Conservation (phyloP, 768 basidiomycete species). For the Hydnomerulius pinastri region DNA sequence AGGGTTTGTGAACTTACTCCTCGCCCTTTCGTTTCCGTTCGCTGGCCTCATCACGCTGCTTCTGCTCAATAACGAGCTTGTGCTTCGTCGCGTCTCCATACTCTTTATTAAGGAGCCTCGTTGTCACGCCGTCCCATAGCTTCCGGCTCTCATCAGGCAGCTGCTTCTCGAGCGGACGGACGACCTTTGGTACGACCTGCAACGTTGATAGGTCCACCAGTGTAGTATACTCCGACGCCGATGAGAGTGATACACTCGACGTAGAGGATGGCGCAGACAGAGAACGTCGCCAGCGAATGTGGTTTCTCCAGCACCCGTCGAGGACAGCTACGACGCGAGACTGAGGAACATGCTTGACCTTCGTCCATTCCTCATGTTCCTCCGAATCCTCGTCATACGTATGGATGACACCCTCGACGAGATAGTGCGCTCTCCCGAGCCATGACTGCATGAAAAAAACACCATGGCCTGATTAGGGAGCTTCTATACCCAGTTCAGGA, state of each 20-base stretch:
- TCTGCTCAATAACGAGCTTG: slow-evolving; percentile 92
- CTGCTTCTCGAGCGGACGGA: slow-evolving; percentile 82
- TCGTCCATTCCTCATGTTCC: slow-evolving; percentile 72
- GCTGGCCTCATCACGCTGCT: slow-evolving; percentile 84
- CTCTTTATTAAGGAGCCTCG: slow-evolving; percentile 75
- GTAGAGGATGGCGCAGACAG: slow-evolving; percentile 43
- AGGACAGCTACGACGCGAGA: slow-evolving; percentile 76
- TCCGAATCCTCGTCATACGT: slow-evolving; percentile 66
- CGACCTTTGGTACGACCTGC: slow-evolving; percentile 74
- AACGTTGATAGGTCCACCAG: slow-evolving; percentile 79
- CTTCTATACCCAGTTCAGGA: not conserved
- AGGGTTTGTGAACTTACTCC: slow-evolving; percentile 55
- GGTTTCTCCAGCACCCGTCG: slow-evolving; percentile 87
- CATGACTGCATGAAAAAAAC: slow-evolving; percentile 56
- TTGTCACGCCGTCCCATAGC: slow-evolving; percentile 87
- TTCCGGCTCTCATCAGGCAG: slow-evolving; percentile 78
- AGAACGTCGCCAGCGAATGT: slow-evolving; percentile 76
- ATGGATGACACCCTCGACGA: slow-evolving; percentile 88
- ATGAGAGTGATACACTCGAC: slow-evolving; percentile 47
- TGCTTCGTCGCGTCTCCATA: slow-evolving; percentile 88
- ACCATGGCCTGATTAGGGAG: not conserved
- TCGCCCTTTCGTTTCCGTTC: slow-evolving; percentile 81
- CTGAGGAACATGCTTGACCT: slow-evolving; percentile 87
- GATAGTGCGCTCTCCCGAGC: slow-evolving; percentile 85
- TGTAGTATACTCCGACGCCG: slow-evolving; percentile 54